Conservation (phyloP, 495 filamentous ascomycete species). For the Penicillium odoratum region DNA sequence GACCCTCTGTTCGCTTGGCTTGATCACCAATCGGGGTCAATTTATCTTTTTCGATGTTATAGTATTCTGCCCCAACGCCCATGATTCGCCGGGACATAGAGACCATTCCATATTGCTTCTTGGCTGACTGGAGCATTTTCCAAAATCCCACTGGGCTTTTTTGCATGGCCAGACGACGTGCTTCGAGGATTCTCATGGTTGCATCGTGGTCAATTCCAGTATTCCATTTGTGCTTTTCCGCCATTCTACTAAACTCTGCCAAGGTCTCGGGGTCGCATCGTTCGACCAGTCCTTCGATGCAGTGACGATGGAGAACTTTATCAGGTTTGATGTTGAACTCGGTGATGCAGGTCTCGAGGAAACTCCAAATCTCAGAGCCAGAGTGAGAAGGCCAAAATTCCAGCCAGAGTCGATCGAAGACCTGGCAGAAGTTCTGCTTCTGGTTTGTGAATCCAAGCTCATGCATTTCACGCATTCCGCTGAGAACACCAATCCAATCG, state of each 20-base stretch:
- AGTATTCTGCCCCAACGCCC: constrained; percentile 25
- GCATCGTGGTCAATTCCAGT: constrained; percentile 29
- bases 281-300: constrained; percentile 43
- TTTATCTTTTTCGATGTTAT: constrained; percentile 8
- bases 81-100: constrained; percentile 39
- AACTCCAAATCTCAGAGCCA: constrained; percentile 33
- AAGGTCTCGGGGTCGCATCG: constrained; percentile 37
- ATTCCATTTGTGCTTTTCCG: constrained; percentile 35
- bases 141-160: constrained; percentile 41
- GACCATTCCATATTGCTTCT: constrained; percentile 30
- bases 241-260: constrained; percentile 27
- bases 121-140: constrained; percentile 47
- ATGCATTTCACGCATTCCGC: constrained; percentile 41
- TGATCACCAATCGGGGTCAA: constrained; percentile 16
- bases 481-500: constrained; percentile 44
- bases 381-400: constrained; percentile 44
- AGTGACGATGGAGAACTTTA: constrained; percentile 41
- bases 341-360: constrained; percentile 36
- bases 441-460: constrained; percentile 32
- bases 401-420: constrained; percentile 47
- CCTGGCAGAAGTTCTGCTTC: constrained; percentile 28
- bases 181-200: constrained; percentile 29
- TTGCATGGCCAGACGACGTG: constrained; percentile 34
- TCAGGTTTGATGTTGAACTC: constrained; percentile 41
- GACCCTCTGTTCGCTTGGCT: constrained; percentile 22